Percentiles rank a stretch among this genome's conserved stretches.
These are phyloP conservation scores for Phytophthora macrochlamydospora DNA, from an alignment of 352 stramenopile genomes.

Conservation along the genomic window DNA sequence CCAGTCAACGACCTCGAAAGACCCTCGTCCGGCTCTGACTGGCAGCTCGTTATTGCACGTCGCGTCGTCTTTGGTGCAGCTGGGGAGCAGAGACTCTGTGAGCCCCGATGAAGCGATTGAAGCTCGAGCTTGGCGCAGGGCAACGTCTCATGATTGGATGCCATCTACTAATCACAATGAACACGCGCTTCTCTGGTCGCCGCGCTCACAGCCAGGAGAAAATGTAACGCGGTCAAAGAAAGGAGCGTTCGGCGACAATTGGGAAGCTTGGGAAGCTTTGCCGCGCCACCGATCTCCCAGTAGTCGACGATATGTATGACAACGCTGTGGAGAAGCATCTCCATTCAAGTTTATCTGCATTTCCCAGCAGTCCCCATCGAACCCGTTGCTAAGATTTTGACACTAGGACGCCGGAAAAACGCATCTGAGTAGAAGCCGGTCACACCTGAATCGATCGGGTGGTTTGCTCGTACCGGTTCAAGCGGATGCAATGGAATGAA, in stretches of 20 bases:
- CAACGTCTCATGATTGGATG: slow-evolving; percentile 11
- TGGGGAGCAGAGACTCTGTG: slow-evolving; percentile 1
- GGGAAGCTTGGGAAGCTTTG: not conserved
- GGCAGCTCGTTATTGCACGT: slow-evolving; percentile 13
- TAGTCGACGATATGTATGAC: not conserved
- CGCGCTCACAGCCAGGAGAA: slow-evolving; percentile 1
- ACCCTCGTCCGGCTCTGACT: slow-evolving; percentile 19
- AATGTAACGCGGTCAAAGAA: not conserved
- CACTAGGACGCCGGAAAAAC: not conserved
- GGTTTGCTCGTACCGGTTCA: not conserved
- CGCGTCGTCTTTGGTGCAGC: slow-evolving; percentile 21
- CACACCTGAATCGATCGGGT: not conserved
- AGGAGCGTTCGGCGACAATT: not conserved
- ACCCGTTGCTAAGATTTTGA: not conserved
- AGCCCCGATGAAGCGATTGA: slow-evolving; percentile 10
- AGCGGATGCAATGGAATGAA: not conserved
- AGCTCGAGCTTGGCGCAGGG: slow-evolving; percentile 9
- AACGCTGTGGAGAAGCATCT: not conserved
- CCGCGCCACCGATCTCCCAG: not conserved
- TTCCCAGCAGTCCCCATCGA: not conserved
- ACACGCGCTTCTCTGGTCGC: slow-evolving; percentile 17
- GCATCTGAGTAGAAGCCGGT: not conserved
- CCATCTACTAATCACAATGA: not conserved
- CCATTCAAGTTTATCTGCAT: not conserved
- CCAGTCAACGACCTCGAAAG: slow-evolving; percentile 19